These are phyloP conservation scores for Suillus bovinus DNA, from an alignment of 768 basidiomycete species.

Conservation along the genomic window DNA sequence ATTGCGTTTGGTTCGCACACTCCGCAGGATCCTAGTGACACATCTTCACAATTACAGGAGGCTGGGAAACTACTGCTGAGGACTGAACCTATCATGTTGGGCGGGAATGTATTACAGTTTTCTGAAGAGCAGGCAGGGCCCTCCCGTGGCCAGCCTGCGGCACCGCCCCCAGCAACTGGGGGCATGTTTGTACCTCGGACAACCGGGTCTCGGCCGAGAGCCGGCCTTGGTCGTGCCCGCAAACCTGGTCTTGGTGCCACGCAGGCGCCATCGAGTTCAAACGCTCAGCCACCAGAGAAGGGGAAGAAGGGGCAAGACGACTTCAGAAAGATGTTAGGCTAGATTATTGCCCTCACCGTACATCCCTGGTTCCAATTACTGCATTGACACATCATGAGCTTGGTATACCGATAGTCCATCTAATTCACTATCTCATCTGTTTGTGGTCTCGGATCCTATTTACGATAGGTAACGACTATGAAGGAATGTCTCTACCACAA, in stretches of 20 bases:
- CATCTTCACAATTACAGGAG: slow-evolving; percentile 51
- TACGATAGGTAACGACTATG: slow-evolving; percentile 7
- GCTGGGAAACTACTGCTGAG: slow-evolving; percentile 77
- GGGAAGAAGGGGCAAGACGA: slow-evolving; percentile 77
- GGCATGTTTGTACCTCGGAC: slow-evolving; percentile 69
- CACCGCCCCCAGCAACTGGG: slow-evolving; percentile 40
- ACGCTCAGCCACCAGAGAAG: slow-evolving; percentile 22
- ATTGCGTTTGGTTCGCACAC: not conserved
- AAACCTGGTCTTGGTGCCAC: slow-evolving; percentile 33
- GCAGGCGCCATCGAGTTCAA: slow-evolving; percentile 19
- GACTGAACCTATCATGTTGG: slow-evolving; percentile 70
- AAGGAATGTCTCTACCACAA: not conserved
- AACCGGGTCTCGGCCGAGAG: slow-evolving; percentile 65
- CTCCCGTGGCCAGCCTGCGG: slow-evolving; percentile 28
- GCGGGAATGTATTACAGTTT: slow-evolving; percentile 59
- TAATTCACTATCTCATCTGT: not conserved
- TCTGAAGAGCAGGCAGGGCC: slow-evolving; percentile 48
- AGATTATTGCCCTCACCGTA: not conserved
- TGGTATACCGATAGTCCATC: not conserved
- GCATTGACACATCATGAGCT: not conserved
- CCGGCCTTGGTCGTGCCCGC: slow-evolving; percentile 64
- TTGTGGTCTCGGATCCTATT: slow-evolving; percentile 1
- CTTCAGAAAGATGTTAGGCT: slow-evolving; percentile 76
- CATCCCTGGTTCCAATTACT: not conserved
- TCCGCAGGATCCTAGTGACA: not conserved